phyloP scores from a whole-genome alignment of 2,329 filamentous ascomycete species.

The Colletotrichum chrysophilum region DNA sequence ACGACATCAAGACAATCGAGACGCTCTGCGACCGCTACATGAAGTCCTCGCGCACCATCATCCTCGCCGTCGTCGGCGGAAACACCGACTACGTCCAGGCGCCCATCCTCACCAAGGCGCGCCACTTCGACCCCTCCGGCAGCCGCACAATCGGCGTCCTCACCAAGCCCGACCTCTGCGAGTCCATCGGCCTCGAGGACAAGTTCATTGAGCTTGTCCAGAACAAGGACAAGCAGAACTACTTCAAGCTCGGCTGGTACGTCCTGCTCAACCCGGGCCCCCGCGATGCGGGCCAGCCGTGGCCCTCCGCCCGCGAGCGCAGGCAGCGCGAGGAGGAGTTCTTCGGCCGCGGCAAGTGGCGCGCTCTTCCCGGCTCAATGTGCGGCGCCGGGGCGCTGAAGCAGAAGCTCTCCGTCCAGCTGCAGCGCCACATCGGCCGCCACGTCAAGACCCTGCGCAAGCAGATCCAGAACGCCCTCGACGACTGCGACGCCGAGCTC shows the following conservation, averaged over 20 bases:
- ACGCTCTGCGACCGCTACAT: constrained; percentile 58
- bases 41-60: constrained; percentile 60
- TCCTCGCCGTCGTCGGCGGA: constrained; percentile 59
- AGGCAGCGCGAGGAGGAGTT: constrained; percentile 50
- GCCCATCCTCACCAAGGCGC: constrained; percentile 55
- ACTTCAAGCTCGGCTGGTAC: constrained; percentile 58
- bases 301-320: constrained; percentile 47
- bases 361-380: constrained; percentile 49
- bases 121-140: constrained; percentile 54
- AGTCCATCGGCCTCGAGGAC: constrained; percentile 56
- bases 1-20: constrained; percentile 59
- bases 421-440: constrained; percentile 57
- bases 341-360: constrained; percentile 55
- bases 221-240: constrained; percentile 54
- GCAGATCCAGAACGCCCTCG: constrained; percentile 55
- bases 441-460: constrained; percentile 55
- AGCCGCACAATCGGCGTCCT: constrained; percentile 56
- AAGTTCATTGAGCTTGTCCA: constrained; percentile 59
- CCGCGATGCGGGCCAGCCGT: constrained; percentile 46
- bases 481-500: constrained; percentile 54
- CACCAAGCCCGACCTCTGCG: constrained; percentile 58
- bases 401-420: constrained; percentile 53
- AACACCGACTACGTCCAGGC: constrained; percentile 61
- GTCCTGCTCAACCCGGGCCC: constrained; percentile 55
- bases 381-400: constrained; percentile 52